These are phyloP conservation scores for Eimeria maxima DNA, from an alignment of 169 alveolate genomes.

Conservation along the genomic window DNA sequence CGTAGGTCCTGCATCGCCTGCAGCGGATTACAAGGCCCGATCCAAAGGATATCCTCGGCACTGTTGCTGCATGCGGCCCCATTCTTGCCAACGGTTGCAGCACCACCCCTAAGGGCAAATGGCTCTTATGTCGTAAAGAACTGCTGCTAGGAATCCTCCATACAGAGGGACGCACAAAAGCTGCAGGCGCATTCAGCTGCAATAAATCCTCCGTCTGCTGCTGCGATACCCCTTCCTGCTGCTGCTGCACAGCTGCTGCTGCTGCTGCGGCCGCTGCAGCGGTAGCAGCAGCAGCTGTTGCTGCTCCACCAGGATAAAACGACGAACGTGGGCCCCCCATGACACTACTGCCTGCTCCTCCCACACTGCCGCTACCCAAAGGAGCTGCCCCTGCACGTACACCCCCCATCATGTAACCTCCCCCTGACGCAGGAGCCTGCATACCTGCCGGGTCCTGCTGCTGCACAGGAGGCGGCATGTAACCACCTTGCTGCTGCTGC, in stretches of 20 bases:
- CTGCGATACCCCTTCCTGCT: conserved; percentile 34
- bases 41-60: conserved; percentile 79
- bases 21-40: conserved; percentile 82
- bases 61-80: conserved; percentile 76
- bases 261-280: no score
- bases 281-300: not conserved
- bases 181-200: conserved; percentile 79
- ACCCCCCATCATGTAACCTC: conserved; percentile 2
- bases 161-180: conserved; percentile 74
- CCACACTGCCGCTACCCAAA: not conserved
- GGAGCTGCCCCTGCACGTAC: not conserved
- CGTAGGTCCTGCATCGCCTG: conserved; percentile 90
- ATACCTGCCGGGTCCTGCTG: not conserved
- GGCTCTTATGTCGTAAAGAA: conserved; percentile 72
- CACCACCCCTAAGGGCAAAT: conserved; percentile 83
- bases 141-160: conserved; percentile 68
- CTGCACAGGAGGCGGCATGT: conserved; percentile 2
- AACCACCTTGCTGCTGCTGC: conserved; percentile 33
- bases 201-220: conserved; percentile 82
- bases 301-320: conserved; percentile 1
- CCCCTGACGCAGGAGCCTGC: not conserved
- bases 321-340: not conserved
- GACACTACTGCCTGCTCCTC: no score
- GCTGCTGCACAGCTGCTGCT: conserved; percentile 5
- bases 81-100: conserved; percentile 84